Base-by-base conservation (phyloP, 768 basidiomycete species). In the Pleurotus salmoneostramineus region DNA sequence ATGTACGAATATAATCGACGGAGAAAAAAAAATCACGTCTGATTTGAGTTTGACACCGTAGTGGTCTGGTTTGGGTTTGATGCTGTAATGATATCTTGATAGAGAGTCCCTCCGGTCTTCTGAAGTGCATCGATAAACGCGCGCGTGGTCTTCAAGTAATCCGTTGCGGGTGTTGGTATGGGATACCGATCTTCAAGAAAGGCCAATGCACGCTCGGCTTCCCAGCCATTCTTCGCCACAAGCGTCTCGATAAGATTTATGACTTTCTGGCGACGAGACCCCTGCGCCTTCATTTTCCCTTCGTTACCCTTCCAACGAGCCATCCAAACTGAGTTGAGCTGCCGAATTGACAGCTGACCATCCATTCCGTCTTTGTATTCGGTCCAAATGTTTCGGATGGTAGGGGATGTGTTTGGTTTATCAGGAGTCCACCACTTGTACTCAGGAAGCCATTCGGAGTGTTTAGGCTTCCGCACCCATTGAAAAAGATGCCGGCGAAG, bases 301-400 rank as follows among this genome's bases (percentile, higher is more conserved):
- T 63, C 61, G 56, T 69, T 66, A 1, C 64, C 49, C 31, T 60
- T 57, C 70, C 71, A 72, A 8, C 61, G 48, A 3, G 69, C 69
- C 4, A 12, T 36, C 50, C 50, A 52, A 36, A 31, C 35, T n/a
- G 32, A 8, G 11, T 44, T 57, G 7, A 66, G 54, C 42, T 65
- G 54, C 5, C 52, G 35, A 35, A 65, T 49, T 0, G 65, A 66
- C 2, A 72, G 59, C n/a, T 55, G 37, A 0, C 69, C 69, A 42
- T 70, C 62, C 17, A 72, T 15, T 6, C 72, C 69, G 42, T 62
- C 48, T 0, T 59, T 43, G 37, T 65, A 62, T 44, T 73, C 72
- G 14, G 56, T 59, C 69, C 71, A 74, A 27, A 71, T 60, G 37
- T 72, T 60, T 11, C 57, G 37, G 43, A 72, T 56, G 0, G 55